Percentiles rank a stretch among this genome's conserved stretches.
These are phyloP conservation scores for Penicillium palitans DNA, from an alignment of 2,329 filamentous ascomycete species.

Conservation along the genomic window DNA sequence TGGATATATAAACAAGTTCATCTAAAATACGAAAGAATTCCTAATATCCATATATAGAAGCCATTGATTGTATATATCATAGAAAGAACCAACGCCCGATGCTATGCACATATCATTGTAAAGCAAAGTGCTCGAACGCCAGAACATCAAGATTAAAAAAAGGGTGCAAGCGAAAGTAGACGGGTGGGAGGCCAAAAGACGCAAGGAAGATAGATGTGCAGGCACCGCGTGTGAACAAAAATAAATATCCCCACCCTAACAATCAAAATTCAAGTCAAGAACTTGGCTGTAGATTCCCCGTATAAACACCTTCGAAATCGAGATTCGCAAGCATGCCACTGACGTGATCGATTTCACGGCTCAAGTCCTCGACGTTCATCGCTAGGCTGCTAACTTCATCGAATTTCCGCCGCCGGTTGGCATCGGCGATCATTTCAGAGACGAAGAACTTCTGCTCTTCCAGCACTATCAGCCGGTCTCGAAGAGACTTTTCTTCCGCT, in stretches of 20 bases:
- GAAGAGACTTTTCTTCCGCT: conserved; percentile 77
- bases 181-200: conserved; percentile 5
- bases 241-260: neutral
- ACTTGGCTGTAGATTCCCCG: conserved; percentile 22
- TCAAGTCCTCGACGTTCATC: conserved; percentile 79
- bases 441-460: conserved; percentile 93
- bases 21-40: neutral
- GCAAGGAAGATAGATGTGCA: conserved; percentile 12
- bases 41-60: neutral
- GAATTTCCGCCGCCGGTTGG: conserved; percentile 73
- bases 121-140: conserved; percentile 19
- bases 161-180: conserved; percentile 2
- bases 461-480: conserved; percentile 77
- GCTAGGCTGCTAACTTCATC: conserved; percentile 81
- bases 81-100: conserved; percentile 27
- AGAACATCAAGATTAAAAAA: conserved; percentile 7
- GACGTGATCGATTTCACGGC: conserved; percentile 70
- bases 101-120: conserved; percentile 30
- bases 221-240: neutral
- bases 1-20: neutral
- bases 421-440: conserved; percentile 76
- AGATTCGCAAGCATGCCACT: conserved; percentile 65
- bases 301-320: conserved; percentile 60
- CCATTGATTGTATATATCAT: conserved; percentile 13
- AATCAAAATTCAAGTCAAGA: conserved; percentile 8